Conservation (phyloP, 2,329 filamentous ascomycete species). For the Cladobotryum mycophilum region DNA sequence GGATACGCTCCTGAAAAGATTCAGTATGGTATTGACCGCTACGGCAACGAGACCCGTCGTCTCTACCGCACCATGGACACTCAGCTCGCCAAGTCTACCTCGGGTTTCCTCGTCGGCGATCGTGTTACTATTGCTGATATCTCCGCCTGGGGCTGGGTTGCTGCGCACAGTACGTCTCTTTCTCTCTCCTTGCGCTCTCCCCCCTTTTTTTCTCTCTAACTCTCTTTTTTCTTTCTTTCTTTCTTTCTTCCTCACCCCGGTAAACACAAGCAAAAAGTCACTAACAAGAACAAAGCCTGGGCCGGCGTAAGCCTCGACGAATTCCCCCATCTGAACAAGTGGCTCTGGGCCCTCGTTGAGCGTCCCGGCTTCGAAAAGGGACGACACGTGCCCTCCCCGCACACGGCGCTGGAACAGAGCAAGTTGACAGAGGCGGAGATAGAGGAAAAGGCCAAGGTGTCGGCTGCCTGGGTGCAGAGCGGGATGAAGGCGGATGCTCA, state of each 20-base stretch:
- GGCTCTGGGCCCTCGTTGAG: conserved; percentile 65
- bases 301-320: conserved; percentile 56
- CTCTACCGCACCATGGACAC: conserved; percentile 73
- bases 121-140: conserved; percentile 73
- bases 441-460: conserved; percentile 48
- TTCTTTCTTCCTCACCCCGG: neutral
- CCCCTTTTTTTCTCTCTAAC: neutral
- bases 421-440: conserved; percentile 44
- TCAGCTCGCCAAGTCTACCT: conserved; percentile 53
- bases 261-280: neutral
- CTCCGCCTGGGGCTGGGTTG: conserved; percentile 72
- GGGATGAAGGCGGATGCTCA: conserved; percentile 63
- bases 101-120: conserved; percentile 60
- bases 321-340: conserved; percentile 69
- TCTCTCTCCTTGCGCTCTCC: neutral
- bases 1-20: conserved; percentile 77
- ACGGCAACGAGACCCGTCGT: conserved; percentile 76
- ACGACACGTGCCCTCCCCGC: conserved; percentile 60
- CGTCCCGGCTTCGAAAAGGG: conserved; percentile 71
- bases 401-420: conserved; percentile 51
- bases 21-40: conserved; percentile 74
- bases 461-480: conserved; percentile 59
- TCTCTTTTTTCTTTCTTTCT: neutral
- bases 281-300: conserved; percentile 21
- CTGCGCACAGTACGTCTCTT: conserved; percentile 36